Evolutionary conservation across 345 rosid genomes (phyloP).

Genomic region (Citrus mangshanensis): DNA sequence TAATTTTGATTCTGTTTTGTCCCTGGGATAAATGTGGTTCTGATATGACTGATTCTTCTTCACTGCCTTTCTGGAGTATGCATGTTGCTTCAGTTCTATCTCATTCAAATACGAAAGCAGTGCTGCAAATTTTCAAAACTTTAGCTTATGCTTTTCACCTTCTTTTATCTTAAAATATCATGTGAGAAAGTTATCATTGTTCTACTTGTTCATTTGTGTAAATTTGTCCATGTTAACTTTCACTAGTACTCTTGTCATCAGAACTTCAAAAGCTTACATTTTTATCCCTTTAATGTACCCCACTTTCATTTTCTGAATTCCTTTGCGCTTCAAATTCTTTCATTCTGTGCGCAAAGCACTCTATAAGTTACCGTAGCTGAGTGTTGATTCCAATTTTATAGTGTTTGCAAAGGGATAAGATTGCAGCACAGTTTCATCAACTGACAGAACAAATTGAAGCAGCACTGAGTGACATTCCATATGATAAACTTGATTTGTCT

Average conservation of each 20-base stretch:
- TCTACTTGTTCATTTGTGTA: neutral
- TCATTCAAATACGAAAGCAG: neutral
- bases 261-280: neutral
- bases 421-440: slow-evolving; percentile 44
- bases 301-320: neutral
- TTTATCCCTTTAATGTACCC: neutral
- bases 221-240: neutral
- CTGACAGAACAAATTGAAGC: slow-evolving; percentile 65
- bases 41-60: neutral
- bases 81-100: neutral
- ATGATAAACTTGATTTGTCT: slow-evolving; percentile 51
- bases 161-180: neutral
- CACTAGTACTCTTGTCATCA: neutral
- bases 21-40: neutral
- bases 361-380: neutral
- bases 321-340: neutral
- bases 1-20: neutral
- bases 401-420: slow-evolving; percentile 33
- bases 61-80: neutral
- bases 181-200: neutral
- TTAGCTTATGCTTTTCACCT: neutral
- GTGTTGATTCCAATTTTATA: neutral
- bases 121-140: neutral
- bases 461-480: slow-evolving; percentile 65
- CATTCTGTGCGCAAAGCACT: neutral